Evolutionary conservation across 1,284 basidiomycete species (phyloP), one percentile per base, ranked within the genome.

Genomic region (Papiliotrema laurentii): DNA sequence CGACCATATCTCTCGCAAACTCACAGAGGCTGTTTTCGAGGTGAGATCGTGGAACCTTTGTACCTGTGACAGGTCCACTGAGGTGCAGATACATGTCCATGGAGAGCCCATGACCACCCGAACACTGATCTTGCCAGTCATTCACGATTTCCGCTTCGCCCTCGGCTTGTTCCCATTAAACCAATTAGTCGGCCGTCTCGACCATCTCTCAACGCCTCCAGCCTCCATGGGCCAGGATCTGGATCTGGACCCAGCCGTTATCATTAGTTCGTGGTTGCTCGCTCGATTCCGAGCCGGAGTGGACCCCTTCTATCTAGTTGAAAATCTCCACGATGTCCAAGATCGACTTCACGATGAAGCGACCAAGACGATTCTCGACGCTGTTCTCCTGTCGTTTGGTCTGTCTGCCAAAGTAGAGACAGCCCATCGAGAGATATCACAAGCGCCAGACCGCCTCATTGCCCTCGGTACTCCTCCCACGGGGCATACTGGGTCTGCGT

Each of bases 21-120:
- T 69, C 4, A 56, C 58, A 1, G 65, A 71, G 47, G 49, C 65
- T 7, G 65, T 62, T 33, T 58, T 62, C 28, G 65, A 71, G 49
- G 66, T 71, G 47, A 52, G 61, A 53, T 21, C 6, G 19, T 14
- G 19, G 6, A n/a, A n/a, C n/a, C n/a, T n/a, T n/a, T 19, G 6
- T n/a, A 9, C 10, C 9, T 10, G 22, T 25, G 13, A 27, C 3
- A 41, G 21, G 30, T 11, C 34, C 10, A 10, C 46, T 21, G 18
- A 22, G 14, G 30, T 21, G 6, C 25, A 57, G 65, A 41, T 54
- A 4, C 58, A 63, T 50, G 45, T 64, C 5, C 56, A 58, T 27
- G 60, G 58, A 10, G 38, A 58, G 22, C 46, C 57, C 14, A 25
- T 50, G 3, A 50, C 46, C 14, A 33, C 54, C 5, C 50, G 48